Conservation (phyloP, 2,329 filamentous ascomycete genomes). For the Penicillium sp. region DNA sequence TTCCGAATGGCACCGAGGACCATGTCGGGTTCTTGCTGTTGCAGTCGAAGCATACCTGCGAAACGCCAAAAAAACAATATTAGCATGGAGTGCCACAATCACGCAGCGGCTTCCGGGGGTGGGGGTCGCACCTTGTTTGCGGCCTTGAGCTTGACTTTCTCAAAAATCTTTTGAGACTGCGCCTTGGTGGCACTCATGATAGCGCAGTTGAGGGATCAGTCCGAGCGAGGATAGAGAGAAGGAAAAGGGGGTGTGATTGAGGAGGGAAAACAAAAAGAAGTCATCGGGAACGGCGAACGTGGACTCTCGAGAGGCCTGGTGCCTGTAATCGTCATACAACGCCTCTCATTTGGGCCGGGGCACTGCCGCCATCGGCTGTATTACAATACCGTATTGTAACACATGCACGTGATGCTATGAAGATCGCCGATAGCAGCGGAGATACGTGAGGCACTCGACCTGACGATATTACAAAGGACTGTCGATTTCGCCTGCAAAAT, state of each 20-base stretch:
- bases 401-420: conserved; percentile 6
- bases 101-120: conserved; percentile 20
- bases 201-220: conserved; percentile 8
- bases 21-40: conserved; percentile 96
- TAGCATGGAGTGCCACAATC: conserved; percentile 19
- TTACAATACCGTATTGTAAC: conserved; percentile 5
- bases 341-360: conserved; percentile 1
- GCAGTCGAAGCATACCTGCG: conserved; percentile 95
- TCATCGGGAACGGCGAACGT: conserved; percentile 39
- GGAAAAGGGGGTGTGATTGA: conserved; percentile 12
- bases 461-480: not conserved
- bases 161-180: conserved; percentile 95
- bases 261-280: conserved; percentile 22
- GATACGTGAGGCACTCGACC: not conserved
- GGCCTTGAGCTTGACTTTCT: conserved; percentile 91
- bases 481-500: conserved; percentile 8
- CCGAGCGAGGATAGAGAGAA: conserved; percentile 10
- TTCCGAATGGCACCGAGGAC: conserved; percentile 95
- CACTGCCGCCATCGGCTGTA: not conserved
- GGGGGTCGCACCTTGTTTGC: conserved; percentile 78
- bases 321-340: conserved; percentile 11
- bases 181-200: conserved; percentile 79
- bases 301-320: conserved; percentile 25
- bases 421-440: conserved; percentile 12
- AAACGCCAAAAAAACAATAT: conserved; percentile 16